phyloP scores from a whole-genome alignment of 1,139 yeast genomes.

The Suhomyces anneliseae region DNA sequence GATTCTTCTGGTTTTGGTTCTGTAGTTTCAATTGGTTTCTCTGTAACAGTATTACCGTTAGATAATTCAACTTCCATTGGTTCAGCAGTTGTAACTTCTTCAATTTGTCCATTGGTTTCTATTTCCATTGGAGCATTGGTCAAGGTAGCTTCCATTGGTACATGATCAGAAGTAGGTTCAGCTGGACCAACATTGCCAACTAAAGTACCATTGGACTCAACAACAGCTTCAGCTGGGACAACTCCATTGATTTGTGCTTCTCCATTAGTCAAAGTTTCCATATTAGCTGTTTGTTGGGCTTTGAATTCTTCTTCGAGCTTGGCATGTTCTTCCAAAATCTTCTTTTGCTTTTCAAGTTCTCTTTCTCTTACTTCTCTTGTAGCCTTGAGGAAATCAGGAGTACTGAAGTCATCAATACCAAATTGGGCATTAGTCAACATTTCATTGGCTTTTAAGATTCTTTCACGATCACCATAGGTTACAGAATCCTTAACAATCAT shows the following conservation, averaged over 20 bases:
- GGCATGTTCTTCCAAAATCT: constrained; percentile 43
- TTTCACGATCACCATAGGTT: constrained; percentile 77
- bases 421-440: constrained; percentile 97
- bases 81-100: neutral
- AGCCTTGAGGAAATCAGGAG: constrained; percentile 69
- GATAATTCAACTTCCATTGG: neutral
- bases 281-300: constrained; percentile 17
- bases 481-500: constrained; percentile 80
- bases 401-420: constrained; percentile 85
- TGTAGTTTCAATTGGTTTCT: neutral
- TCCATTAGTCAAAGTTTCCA: constrained; percentile 2
- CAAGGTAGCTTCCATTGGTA: no score
- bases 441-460: constrained; percentile 86
- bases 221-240: neutral
- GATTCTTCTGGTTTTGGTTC: neutral
- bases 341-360: constrained; percentile 57
- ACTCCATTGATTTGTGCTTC: neutral
- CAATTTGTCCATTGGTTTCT: neutral
- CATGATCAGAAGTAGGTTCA: no score
- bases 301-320: constrained; percentile 28
- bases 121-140: neutral
- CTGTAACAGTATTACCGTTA: neutral
- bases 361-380: constrained; percentile 75
- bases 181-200: no score
- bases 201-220: neutral